Percentiles rank a stretch among this genome's conserved stretches.
These are phyloP conservation scores for Bjerkandera adusta DNA, from an alignment of 1,284 basidiomycete species.

Conservation along the genomic window DNA sequence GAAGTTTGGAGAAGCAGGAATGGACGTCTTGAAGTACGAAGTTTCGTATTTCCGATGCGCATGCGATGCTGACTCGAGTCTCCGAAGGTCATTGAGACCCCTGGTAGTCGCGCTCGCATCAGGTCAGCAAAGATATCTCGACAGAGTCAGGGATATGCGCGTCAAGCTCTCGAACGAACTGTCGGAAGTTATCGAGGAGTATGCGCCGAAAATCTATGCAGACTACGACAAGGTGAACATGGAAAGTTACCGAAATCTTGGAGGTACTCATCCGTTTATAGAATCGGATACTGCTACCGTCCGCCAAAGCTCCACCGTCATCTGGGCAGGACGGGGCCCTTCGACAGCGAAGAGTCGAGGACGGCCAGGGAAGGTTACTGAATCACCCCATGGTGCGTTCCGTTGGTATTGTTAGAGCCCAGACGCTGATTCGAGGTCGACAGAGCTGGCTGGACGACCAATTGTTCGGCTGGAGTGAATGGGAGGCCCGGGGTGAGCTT, in stretches of 20 bases:
- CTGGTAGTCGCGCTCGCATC: slow-evolving; percentile 90
- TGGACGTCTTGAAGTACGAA: slow-evolving; percentile 94
- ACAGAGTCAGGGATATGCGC: slow-evolving; percentile 80
- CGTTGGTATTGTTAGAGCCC: slow-evolving; percentile 13
- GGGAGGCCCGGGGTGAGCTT: slow-evolving; percentile 32
- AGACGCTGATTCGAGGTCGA: background rate
- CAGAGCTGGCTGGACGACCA: slow-evolving; percentile 93
- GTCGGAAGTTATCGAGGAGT: slow-evolving; percentile 85
- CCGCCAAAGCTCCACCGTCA: slow-evolving; percentile 80
- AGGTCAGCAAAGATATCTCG: slow-evolving; percentile 85
- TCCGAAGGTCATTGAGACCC: slow-evolving; percentile 83
- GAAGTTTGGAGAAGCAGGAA: slow-evolving; percentile 98
- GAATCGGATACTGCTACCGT: slow-evolving; percentile 83
- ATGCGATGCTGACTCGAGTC: background rate
- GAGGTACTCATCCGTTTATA: slow-evolving; percentile 32
- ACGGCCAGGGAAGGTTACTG: slow-evolving; percentile 76
- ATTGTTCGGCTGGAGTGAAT: slow-evolving; percentile 85
- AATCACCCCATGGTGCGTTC: slow-evolving; percentile 71
- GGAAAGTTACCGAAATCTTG: slow-evolving; percentile 5
- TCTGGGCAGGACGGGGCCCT: slow-evolving; percentile 56
- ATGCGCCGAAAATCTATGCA: slow-evolving; percentile 84
- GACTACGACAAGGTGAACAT: slow-evolving; percentile 79
- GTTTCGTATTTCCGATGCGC: slow-evolving; percentile 17
- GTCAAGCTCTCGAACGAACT: slow-evolving; percentile 84
- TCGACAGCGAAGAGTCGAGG: slow-evolving; percentile 76